A percentile compares a stretch with the other conserved stretches of the same genome.
Conservation (phyloP, 495 filamentous ascomycete species). For the Aspergillus bertholletiae region DNA sequence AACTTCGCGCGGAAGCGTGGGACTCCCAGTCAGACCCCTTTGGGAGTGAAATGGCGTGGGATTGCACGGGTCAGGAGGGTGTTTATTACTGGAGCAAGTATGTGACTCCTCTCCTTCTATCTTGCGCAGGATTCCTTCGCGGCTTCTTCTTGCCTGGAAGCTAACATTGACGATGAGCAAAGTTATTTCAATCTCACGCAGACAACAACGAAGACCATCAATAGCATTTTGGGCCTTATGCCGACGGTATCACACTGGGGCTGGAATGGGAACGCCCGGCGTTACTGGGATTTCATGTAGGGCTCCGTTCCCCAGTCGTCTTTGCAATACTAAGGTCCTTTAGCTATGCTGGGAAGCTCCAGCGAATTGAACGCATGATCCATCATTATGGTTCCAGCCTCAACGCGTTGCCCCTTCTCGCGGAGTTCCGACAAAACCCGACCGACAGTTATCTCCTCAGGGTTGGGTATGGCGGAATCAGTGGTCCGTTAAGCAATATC, state of each 20-base stretch:
- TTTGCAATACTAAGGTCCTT: not conserved
- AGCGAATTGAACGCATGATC: conserved; percentile 50
- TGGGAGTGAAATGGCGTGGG: conserved; percentile 55
- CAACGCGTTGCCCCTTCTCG: conserved; percentile 47
- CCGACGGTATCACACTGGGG: conserved; percentile 52
- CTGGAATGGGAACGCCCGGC: conserved; percentile 51
- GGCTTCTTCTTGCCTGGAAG: not conserved
- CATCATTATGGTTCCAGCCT: conserved; percentile 55
- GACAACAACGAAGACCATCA: conserved; percentile 42
- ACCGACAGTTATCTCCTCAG: conserved; percentile 36
- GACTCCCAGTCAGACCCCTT: conserved; percentile 39
- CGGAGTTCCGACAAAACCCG: conserved; percentile 37
- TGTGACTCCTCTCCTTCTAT: conserved; percentile 22
- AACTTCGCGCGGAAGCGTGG: conserved; percentile 40
- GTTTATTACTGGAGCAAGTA: conserved; percentile 52
- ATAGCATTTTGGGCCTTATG: conserved; percentile 47
- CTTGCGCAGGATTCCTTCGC: not conserved
- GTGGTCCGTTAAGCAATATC: conserved; percentile 48
- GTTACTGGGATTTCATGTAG: conserved; percentile 51
- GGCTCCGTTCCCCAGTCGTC: not conserved
- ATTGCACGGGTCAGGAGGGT: conserved; percentile 53
- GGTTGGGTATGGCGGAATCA: conserved; percentile 45
- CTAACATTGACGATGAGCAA: not conserved
- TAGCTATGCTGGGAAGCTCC: conserved; percentile 42
- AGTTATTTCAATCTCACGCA: conserved; percentile 41